phyloP scores from a whole-genome alignment of 495 filamentous ascomycete genomes.

The Annulohypoxylon moriforme region DNA sequence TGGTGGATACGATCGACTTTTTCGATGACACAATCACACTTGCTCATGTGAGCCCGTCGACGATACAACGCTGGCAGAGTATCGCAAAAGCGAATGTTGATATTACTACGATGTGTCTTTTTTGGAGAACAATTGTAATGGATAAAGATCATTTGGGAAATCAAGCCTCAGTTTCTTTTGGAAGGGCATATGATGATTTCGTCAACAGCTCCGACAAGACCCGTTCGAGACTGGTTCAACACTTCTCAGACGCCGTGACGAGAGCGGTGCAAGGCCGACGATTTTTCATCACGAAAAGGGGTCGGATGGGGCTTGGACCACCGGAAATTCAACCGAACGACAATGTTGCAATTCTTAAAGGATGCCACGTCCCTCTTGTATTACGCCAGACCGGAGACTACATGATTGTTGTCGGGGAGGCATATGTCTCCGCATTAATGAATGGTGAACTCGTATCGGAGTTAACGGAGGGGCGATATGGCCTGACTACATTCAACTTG shows the following conservation, averaged over 20 bases:
- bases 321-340: conserved; percentile 17
- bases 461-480: conserved; percentile 5
- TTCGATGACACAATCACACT: conserved; percentile 7
- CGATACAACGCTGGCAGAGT: conserved; percentile 15
- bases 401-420: conserved; percentile 22
- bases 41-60: background rate
- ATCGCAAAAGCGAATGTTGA: conserved; percentile 10
- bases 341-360: conserved; percentile 14
- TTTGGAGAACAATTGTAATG: conserved; percentile 25
- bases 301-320: conserved; percentile 26
- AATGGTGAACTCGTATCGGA: conserved; percentile 21
- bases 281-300: conserved; percentile 26
- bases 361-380: conserved; percentile 28
- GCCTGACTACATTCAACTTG: conserved; percentile 9
- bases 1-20: conserved; percentile 18
- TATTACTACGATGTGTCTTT: conserved; percentile 9
- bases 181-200: conserved; percentile 11
- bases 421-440: conserved; percentile 21
- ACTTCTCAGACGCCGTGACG: conserved; percentile 23
- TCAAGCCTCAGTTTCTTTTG: conserved; percentile 12
- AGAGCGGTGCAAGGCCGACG: conserved; percentile 16
- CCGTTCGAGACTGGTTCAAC: conserved; percentile 20
- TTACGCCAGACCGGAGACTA: conserved; percentile 7
- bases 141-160: conserved; percentile 33
- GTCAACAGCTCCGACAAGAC: conserved; percentile 11